These are phyloP conservation scores for Carex sylvatica DNA, from an alignment of 202 grass and related monocot species.

Conservation along the genomic window DNA sequence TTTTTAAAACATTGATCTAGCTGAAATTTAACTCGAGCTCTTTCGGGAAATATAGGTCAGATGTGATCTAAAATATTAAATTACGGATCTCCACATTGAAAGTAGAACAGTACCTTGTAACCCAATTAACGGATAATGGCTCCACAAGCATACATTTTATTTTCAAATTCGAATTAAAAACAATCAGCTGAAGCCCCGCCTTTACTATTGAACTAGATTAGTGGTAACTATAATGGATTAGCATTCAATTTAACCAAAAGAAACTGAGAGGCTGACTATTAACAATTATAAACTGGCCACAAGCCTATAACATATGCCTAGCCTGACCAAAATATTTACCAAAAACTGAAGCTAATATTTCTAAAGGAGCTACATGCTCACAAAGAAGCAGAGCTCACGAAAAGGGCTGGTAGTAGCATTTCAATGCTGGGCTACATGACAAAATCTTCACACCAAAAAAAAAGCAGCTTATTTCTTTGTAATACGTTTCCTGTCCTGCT, in stretches of 20 bases:
- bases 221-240: background rate
- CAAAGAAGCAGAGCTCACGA: background rate
- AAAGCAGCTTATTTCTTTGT: background rate
- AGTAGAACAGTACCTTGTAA: no score
- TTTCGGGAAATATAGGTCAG: background rate
- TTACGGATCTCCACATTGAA: background rate
- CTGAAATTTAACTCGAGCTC: background rate
- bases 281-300: slow-evolving; percentile 4
- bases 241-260: background rate
- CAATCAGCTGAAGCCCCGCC: background rate
- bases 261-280: background rate
- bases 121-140: no score
- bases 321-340: slow-evolving; percentile 27
- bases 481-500: background rate
- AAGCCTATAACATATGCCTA: slow-evolving; percentile 3
- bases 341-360: background rate
- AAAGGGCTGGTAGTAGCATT: background rate
- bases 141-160: no score
- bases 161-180: background rate
- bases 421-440: background rate
- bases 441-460: background rate
- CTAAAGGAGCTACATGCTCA: slow-evolving; percentile 12
- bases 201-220: background rate
- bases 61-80: background rate
- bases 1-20: background rate